Percentiles rank a stretch among this genome's conserved stretches.
phyloP scores from a whole-genome alignment of 2,329 filamentous ascomycete species.

The Didymella pomorum region DNA sequence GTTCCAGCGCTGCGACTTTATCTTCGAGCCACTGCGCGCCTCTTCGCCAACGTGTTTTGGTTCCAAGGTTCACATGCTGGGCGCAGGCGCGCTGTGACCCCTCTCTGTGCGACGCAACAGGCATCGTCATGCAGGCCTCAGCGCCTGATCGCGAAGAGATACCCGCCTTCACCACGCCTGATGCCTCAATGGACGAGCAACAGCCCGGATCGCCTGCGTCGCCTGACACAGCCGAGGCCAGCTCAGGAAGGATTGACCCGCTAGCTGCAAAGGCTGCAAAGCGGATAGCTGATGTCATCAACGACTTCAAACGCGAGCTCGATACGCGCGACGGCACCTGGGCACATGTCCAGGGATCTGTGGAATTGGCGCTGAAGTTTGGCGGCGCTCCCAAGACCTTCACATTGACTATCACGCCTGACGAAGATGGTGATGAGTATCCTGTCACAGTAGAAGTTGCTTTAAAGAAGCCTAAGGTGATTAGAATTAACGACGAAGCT shows the following conservation, averaged over 20 bases:
- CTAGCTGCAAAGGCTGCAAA: constrained; percentile 31
- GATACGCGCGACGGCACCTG: constrained; percentile 27
- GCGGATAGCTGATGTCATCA: constrained; percentile 37
- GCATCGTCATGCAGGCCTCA: constrained; percentile 23
- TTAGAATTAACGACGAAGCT: constrained; percentile 2
- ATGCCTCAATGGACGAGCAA: constrained; percentile 9
- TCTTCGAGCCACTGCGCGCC: constrained; percentile 1
- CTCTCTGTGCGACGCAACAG: constrained; percentile 19
- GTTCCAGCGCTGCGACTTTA: constrained; percentile 7
- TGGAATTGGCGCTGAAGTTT: constrained; percentile 24
- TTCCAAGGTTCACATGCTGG: background rate
- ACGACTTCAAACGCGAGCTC: constrained; percentile 37
- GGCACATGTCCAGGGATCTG: constrained; percentile 24
- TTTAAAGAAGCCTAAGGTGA: constrained; percentile 13
- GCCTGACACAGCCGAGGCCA: constrained; percentile 9
- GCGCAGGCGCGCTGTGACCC: constrained; percentile 2
- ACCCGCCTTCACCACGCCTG: constrained; percentile 7
- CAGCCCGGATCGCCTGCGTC: constrained; percentile 13
- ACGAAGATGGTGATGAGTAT: constrained; percentile 25
- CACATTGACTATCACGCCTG: constrained; percentile 13
- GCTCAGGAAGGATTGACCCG: constrained; percentile 20
- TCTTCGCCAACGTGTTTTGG: background rate
- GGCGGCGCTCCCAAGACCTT: constrained; percentile 5
- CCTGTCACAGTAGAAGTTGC: constrained; percentile 28
- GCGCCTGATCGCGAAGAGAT: constrained; percentile 21